Evolutionary conservation across 2,329 filamentous ascomycete genomes (phyloP).

Genomic region (Pyrenophora graminea): DNA sequence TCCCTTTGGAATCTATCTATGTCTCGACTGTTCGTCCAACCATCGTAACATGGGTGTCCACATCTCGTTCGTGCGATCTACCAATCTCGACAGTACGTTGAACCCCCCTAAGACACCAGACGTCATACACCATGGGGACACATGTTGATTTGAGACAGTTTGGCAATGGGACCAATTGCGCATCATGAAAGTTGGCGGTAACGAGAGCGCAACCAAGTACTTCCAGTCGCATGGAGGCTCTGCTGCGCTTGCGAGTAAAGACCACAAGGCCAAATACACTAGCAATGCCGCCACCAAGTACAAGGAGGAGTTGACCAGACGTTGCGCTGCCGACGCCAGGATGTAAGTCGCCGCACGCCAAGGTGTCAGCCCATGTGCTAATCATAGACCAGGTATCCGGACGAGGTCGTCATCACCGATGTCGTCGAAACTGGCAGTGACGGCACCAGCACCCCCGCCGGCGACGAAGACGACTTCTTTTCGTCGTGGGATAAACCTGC

Average conservation of each 20-base stretch:
- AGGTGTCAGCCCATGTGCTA: neutral
- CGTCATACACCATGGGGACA: constrained; percentile 54
- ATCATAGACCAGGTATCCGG: constrained; percentile 68
- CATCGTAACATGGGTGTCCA: constrained; percentile 98
- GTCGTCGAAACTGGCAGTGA: constrained; percentile 61
- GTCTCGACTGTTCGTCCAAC: constrained; percentile 95
- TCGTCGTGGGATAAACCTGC: constrained; percentile 98
- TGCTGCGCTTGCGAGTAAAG: constrained; percentile 92
- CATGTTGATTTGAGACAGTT: constrained; percentile 46
- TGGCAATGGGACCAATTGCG: constrained; percentile 99
- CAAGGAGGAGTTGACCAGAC: constrained; percentile 91
- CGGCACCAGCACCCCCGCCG: constrained; percentile 74
- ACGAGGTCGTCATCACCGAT: constrained; percentile 84
- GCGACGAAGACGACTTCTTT: constrained; percentile 94
- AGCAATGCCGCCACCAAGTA: constrained; percentile 94
- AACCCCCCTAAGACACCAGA: neutral
- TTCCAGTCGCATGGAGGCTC: constrained; percentile 96
- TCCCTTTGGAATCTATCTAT: constrained; percentile 95
- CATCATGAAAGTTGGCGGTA: constrained; percentile 97
- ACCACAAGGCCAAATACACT: constrained; percentile 94
- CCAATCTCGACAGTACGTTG: constrained; percentile 91
- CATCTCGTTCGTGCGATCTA: constrained; percentile 98
- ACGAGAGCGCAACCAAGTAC: constrained; percentile 97
- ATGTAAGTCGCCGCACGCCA: constrained; percentile 63
- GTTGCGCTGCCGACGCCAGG: constrained; percentile 79